A percentile compares a stretch with the other conserved stretches of the same genome.
These are phyloP conservation scores for Arabidopsis thaliana DNA, from an alignment of 345 rosid genomes.

Conservation along the genomic window TAIR10.1 NC_003074.8:6563001-6563500, in stretches of 20 bases:
- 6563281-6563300: not conserved
- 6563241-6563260: constrained; percentile 43
- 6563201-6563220: constrained; percentile 56
- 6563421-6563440: not conserved
- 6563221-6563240: constrained; percentile 41
- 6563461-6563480: constrained; percentile 24
- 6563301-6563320: not conserved
- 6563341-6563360: not conserved
- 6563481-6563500: not conserved
- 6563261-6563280: constrained; percentile 14
- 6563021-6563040: constrained; percentile 41
- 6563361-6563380: not conserved
- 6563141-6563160: constrained; percentile 59
- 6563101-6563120: constrained; percentile 32
- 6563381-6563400: not conserved
- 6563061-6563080: constrained; percentile 40
- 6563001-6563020: constrained; percentile 22
- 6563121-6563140: constrained; percentile 39
- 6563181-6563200: constrained; percentile 64
- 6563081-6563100: constrained; percentile 22
- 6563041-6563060: constrained; percentile 36
- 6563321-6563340: not conserved
- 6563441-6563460: not conserved
- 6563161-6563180: constrained; percentile 51
- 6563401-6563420: not conserved